Conservation (phyloP, 805 yeast species). For the Starmera amethionina region DNA sequence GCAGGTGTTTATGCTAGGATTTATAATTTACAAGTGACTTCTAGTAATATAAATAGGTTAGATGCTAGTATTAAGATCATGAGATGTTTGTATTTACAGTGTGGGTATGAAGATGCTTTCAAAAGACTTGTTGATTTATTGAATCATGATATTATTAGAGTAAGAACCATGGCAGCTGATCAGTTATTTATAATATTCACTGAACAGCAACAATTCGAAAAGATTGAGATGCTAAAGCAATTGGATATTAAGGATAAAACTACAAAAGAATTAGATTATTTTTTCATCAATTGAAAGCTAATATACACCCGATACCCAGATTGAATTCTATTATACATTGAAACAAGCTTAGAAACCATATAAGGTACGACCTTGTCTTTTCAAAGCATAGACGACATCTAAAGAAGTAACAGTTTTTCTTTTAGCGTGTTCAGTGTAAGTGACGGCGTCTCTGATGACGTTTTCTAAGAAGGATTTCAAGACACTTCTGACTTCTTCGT, state of each 20-base stretch:
- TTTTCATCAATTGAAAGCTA: no score
- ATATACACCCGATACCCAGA: no score
- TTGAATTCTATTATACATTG: no score
- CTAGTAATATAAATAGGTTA: slow-evolving; percentile 29
- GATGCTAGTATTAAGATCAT: slow-evolving; percentile 33
- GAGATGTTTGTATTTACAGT: slow-evolving; percentile 23
- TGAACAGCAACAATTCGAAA: no score
- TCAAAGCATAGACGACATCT: slow-evolving; percentile 97
- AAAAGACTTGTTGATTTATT: slow-evolving; percentile 2
- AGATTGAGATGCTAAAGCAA: no score
- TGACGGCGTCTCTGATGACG: slow-evolving; percentile 98
- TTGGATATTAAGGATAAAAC: no score
- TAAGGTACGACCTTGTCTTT: slow-evolving; percentile 99
- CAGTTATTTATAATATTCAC: no score
- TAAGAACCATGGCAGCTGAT: no score
- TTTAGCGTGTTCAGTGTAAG: slow-evolving; percentile 99
- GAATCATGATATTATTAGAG: no score
- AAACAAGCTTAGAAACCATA: slow-evolving; percentile 59
- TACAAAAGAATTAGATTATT: no score
- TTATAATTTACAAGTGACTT: slow-evolving; percentile 48
- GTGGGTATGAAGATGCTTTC: slow-evolving; percentile 10
- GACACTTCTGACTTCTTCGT: slow-evolving; percentile 98
- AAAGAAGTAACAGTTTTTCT: slow-evolving; percentile 99
- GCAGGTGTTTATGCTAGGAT: slow-evolving; percentile 34
- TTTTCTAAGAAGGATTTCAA: slow-evolving; percentile 92